phyloP scores from a whole-genome alignment of 257 asterid species.

The Solanum neorickii region DNA sequence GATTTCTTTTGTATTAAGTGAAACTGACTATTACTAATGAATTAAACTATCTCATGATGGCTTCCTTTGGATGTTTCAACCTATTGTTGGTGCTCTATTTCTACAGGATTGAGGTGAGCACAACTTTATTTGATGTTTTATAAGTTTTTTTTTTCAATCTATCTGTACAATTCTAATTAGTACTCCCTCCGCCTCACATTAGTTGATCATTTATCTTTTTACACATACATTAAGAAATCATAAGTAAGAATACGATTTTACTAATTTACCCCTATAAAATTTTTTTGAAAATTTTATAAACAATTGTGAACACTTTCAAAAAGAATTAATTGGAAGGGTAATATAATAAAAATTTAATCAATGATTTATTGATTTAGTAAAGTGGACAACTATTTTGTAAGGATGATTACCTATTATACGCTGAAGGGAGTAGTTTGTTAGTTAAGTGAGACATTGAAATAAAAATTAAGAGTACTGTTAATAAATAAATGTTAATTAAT shows the following conservation, averaged over 20 bases:
- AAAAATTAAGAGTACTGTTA: neutral
- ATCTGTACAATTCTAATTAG: neutral
- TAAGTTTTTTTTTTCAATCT: neutral
- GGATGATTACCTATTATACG: too few relatives aligned
- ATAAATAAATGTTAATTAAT: neutral
- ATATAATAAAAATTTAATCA: too few relatives aligned
- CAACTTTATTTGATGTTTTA: neutral
- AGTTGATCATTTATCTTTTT: too few relatives aligned
- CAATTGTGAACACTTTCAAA: too few relatives aligned
- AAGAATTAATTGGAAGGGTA: too few relatives aligned
- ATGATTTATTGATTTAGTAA: too few relatives aligned
- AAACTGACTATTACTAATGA: neutral
- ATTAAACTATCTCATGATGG: neutral
- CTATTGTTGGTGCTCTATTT: neutral
- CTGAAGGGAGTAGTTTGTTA: neutral
- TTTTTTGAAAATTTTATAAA: too few relatives aligned
- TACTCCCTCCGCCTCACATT: too few relatives aligned
- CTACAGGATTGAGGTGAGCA: neutral
- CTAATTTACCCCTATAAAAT: too few relatives aligned
- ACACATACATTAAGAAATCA: too few relatives aligned
- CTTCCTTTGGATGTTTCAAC: neutral
- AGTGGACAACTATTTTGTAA: too few relatives aligned
- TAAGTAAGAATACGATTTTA: too few relatives aligned
- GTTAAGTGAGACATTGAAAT: neutral
- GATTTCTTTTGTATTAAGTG: neutral